Conservation (phyloP, 257 asterid species). For the Craterostigma plantagineum region DNA sequence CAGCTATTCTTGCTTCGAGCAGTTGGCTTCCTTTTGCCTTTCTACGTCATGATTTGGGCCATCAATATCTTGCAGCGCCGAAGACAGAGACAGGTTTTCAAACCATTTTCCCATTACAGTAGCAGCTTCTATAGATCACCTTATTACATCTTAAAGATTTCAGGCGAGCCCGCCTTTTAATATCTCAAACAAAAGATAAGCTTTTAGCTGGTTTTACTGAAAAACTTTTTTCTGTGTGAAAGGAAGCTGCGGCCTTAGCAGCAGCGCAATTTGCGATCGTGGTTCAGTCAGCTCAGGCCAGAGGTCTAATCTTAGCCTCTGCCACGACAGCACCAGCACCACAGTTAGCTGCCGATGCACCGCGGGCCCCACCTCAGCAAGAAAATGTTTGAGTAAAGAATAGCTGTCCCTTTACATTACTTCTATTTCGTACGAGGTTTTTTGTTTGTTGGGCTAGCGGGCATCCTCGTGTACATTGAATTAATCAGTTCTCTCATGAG, state of each 20-base stretch:
- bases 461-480: too few relatives aligned
- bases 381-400: constrained; percentile 31
- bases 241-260: constrained; percentile 90
- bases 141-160: too few relatives aligned
- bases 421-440: background rate
- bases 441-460: background rate
- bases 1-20: constrained; percentile 95
- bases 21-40: constrained; percentile 89
- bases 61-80: constrained; percentile 81
- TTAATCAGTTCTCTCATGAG: too few relatives aligned
- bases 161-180: background rate
- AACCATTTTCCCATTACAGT: background rate
- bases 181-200: background rate
- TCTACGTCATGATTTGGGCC: constrained; percentile 98
- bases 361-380: constrained; percentile 20
- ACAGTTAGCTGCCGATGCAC: constrained; percentile 12
- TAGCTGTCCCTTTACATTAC: too few relatives aligned
- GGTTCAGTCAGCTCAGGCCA: constrained; percentile 70
- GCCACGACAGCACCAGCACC: constrained; percentile 37
- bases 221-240: constrained; percentile 10
- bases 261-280: constrained; percentile 84
- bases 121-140: too few relatives aligned
- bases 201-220: background rate
- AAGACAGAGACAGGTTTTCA: constrained; percentile 75
- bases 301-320: constrained; percentile 69